These are phyloP conservation scores for Colletotrichum gloeosporioides DNA, from an alignment of 2,329 filamentous ascomycete genomes.

Conservation along the genomic window DNA sequence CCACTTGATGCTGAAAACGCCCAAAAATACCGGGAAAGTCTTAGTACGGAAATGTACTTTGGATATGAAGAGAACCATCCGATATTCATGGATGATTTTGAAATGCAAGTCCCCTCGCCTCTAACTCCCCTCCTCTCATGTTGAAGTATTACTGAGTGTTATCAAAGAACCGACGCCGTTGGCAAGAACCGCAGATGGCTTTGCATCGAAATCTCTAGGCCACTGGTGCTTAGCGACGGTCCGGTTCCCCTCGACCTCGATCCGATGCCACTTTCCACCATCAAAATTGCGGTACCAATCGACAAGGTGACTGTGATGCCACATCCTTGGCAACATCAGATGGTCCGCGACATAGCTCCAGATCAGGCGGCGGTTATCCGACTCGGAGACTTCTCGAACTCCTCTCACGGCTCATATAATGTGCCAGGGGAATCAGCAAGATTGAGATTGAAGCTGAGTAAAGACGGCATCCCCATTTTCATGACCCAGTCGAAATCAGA, in stretches of 20 bases:
- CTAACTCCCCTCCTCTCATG: neutral
- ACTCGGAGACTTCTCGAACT: neutral
- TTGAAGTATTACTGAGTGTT: neutral
- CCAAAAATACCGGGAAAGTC: neutral
- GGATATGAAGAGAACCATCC: neutral
- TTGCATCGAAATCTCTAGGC: conserved; percentile 8
- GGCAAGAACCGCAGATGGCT: conserved; percentile 5
- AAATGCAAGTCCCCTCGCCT: conserved; percentile 9
- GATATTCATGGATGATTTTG: conserved; percentile 5
- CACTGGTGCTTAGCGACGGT: neutral
- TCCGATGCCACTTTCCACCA: conserved; percentile 2
- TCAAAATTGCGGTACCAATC: conserved; percentile 14
- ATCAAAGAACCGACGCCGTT: neutral
- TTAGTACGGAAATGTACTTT: neutral
- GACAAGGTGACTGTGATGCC: neutral
- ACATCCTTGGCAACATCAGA: neutral
- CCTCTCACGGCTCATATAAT: neutral
- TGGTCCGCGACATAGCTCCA: neutral
- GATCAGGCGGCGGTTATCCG: neutral
- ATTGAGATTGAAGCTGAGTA: conserved; percentile 1
- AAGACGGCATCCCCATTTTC: conserved; percentile 12
- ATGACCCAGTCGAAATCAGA: neutral
- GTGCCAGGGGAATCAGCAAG: neutral
- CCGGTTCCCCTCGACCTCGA: conserved; percentile 2
- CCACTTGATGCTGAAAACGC: neutral